These are phyloP conservation scores for Nematocida major DNA, from an alignment of 371 early-diverging fungal species.

Conservation along the genomic window DNA sequence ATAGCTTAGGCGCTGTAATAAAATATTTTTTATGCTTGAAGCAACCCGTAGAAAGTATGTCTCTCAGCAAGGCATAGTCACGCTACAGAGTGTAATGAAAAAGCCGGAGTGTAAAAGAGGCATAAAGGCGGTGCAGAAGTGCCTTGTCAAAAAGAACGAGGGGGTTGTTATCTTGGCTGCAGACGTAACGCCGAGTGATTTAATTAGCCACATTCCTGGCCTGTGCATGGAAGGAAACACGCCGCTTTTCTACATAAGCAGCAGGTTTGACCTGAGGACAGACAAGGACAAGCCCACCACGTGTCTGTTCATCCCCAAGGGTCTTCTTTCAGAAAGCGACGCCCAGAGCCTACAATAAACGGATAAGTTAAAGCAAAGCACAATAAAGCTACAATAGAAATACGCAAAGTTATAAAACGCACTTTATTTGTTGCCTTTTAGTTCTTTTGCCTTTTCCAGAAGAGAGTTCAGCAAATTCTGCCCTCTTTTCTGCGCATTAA, in stretches of 20 bases:
- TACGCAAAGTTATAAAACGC: no score
- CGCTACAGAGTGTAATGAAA: not conserved
- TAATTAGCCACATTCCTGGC: conserved; percentile 43
- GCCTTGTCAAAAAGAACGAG: not conserved
- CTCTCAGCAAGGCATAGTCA: not conserved
- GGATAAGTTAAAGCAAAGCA: not conserved
- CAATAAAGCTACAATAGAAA: not conserved
- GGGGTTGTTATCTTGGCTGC: conserved; percentile 35
- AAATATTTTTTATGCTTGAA: conserved; percentile 5
- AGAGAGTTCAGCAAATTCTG: not conserved
- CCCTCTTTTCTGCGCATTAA: not conserved
- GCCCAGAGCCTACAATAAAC: not conserved
- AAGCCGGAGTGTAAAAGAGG: conserved; percentile 32
- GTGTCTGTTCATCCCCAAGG: conserved; percentile 18
- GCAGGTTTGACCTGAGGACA: conserved; percentile 36
- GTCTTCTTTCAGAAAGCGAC: not conserved
- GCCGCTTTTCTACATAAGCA: conserved; percentile 30
- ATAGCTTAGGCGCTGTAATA: not conserved
- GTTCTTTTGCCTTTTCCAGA: no score
- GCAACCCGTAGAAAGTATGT: not conserved
- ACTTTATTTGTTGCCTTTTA: no score
- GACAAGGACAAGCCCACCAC: conserved; percentile 39
- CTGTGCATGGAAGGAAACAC: conserved; percentile 11
- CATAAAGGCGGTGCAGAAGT: conserved; percentile 45
- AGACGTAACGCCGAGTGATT: conserved; percentile 43